Conservation (phyloP, 2,329 filamentous ascomycete species). For the Rosellinia necatrix region DNA sequence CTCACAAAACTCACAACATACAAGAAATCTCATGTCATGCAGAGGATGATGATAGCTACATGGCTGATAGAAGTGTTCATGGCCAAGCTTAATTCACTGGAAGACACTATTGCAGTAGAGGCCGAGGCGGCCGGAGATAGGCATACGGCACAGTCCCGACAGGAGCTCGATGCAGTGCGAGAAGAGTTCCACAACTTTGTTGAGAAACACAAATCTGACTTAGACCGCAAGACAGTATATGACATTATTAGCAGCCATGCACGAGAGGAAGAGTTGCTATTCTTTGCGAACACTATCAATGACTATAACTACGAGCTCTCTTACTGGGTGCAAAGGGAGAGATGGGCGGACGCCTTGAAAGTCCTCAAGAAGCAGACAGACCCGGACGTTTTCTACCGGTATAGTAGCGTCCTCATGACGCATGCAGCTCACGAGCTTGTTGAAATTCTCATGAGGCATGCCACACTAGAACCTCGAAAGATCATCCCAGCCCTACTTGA, state of each 20-base stretch:
- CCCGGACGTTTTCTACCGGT: conserved; percentile 91
- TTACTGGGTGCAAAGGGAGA: conserved; percentile 96
- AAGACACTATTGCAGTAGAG: conserved; percentile 90
- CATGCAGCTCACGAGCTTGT: conserved; percentile 84
- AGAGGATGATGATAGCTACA: conserved; percentile 90
- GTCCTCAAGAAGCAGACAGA: conserved; percentile 94
- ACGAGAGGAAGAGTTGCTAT: conserved; percentile 87
- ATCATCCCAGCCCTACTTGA: conserved; percentile 92
- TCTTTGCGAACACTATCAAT: conserved; percentile 84
- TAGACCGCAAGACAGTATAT: conserved; percentile 91
- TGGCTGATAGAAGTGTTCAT: conserved; percentile 98
- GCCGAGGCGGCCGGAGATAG: conserved; percentile 77
- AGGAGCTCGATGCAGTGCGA: conserved; percentile 71
- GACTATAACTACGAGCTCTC: conserved; percentile 94
- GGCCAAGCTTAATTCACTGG: conserved; percentile 92
- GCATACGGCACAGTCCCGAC: conserved; percentile 71
- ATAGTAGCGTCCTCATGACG: conserved; percentile 95
- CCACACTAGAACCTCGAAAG: conserved; percentile 80
- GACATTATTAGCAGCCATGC: conserved; percentile 96
- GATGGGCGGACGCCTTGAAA: conserved; percentile 83
- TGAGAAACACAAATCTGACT: conserved; percentile 79
- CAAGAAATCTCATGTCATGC: conserved; percentile 86
- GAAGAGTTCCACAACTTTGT: conserved; percentile 90
- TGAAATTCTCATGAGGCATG: conserved; percentile 94
- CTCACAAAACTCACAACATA: conserved; percentile 79